A percentile compares a stretch with the other conserved stretches of the same genome.
phyloP scores from a whole-genome alignment of 1,284 basidiomycete genomes.

The Phenoliferia sp. region DNA sequence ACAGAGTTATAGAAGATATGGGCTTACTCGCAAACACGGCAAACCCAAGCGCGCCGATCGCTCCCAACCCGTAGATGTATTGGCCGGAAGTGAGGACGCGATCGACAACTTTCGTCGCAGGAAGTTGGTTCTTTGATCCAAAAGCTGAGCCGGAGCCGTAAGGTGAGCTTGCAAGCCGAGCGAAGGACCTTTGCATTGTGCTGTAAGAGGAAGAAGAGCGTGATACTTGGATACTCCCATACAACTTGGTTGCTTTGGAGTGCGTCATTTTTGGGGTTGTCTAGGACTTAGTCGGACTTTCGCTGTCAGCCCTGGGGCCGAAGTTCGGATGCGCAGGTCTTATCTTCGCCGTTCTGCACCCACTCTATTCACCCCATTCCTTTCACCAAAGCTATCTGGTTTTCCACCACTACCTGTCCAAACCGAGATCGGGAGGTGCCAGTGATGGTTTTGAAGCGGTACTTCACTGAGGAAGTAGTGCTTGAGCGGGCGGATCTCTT shows the following conservation, averaged over 20 bases:
- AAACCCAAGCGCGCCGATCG: neutral
- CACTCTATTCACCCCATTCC: too few species aligned
- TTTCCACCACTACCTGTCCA: too few species aligned
- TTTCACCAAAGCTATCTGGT: too few species aligned
- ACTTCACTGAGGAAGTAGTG: neutral
- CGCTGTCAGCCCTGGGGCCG: too few species aligned
- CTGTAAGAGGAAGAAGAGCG: neutral
- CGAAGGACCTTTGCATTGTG: neutral
- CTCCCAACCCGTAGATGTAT: neutral
- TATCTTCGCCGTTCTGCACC: too few species aligned
- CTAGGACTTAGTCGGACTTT: too few species aligned
- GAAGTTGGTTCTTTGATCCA: neutral
- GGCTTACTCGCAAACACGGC: neutral
- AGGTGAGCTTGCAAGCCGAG: neutral
- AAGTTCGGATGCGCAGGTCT: too few species aligned
- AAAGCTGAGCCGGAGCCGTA: neutral
- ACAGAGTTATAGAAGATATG: neutral
- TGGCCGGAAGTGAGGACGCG: neutral
- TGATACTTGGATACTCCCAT: too few species aligned
- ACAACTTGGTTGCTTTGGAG: too few species aligned
- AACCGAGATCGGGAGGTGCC: too few species aligned
- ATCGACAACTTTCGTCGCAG: neutral
- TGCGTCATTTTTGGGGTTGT: too few species aligned
- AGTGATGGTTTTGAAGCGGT: too few species aligned
- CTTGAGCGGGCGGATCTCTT: neutral